Evolutionary conservation across 441 rosid species (phyloP).

Genomic region (Manihot esculenta): DNA sequence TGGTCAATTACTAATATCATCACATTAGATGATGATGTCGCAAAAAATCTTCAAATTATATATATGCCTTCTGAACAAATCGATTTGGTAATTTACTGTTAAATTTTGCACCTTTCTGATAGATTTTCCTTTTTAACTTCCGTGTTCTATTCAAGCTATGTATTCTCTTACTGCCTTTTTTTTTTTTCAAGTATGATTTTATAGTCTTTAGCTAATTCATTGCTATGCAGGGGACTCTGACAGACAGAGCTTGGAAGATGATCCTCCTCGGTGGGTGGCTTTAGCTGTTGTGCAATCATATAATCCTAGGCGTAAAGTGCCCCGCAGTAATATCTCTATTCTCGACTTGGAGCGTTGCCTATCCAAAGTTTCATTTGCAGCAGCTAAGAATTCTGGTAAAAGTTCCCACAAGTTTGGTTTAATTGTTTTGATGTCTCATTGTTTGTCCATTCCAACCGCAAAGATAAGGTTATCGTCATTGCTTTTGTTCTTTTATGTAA

Average conservation of each 20-base stretch:
- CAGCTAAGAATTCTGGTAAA: conserved; percentile 72
- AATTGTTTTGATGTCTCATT: neutral
- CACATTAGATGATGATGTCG: too few relatives aligned
- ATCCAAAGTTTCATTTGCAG: conserved; percentile 63
- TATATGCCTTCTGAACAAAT: too few relatives aligned
- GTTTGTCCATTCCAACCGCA: neutral
- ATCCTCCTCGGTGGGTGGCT: conserved; percentile 58
- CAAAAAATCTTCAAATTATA: too few relatives aligned
- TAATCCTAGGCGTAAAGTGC: conserved; percentile 66
- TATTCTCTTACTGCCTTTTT: neutral
- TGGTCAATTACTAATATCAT: too few relatives aligned
- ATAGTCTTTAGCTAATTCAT: neutral
- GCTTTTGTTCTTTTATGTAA: neutral
- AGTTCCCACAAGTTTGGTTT: neutral
- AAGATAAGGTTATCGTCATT: neutral
- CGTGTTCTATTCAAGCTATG: neutral
- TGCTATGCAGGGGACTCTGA: conserved; percentile 38
- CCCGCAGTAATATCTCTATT: conserved; percentile 64
- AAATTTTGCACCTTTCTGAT: neutral
- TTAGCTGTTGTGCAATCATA: conserved; percentile 82
- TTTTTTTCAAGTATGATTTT: too few relatives aligned
- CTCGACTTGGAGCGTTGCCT: conserved; percentile 76
- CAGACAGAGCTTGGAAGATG: conserved; percentile 32
- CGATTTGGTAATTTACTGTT: neutral
- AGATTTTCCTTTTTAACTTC: neutral